A percentile compares a stretch with the other conserved stretches of the same genome.
Conservation (phyloP, 176 grass and related monocot genomes). For the Carex pumila region DNA sequence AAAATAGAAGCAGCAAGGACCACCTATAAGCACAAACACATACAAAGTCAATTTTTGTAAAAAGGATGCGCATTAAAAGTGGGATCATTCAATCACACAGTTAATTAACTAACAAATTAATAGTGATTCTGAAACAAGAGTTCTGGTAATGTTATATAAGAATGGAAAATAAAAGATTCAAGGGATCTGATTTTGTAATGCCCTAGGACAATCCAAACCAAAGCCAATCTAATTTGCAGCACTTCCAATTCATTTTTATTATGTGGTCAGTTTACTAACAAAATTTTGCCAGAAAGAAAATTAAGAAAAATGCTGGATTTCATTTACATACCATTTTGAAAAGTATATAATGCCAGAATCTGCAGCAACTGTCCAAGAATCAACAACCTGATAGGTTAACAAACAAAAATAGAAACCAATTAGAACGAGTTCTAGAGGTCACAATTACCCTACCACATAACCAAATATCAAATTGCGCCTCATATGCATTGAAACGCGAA, state of each 20-base stretch:
- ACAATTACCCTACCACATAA: not conserved
- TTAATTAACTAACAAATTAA: conserved; percentile 12
- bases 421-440: not conserved
- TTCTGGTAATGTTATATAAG: conserved; percentile 2
- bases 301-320: not conserved
- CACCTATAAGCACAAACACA: conserved; percentile 39
- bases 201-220: not conserved
- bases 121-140: not conserved
- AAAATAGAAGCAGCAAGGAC: conserved; percentile 68
- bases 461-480: not conserved
- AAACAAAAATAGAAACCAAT: not conserved
- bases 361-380: not conserved
- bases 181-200: not conserved
- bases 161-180: not conserved
- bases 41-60: not conserved
- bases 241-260: not conserved
- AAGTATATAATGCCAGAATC: conserved; percentile 15
- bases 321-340: conserved; percentile 25
- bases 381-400: not conserved
- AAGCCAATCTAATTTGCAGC: not conserved
- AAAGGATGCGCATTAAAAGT: not conserved
- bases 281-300: not conserved
- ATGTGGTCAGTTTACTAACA: not conserved
- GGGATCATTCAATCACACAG: not conserved
- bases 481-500: not conserved